Evolutionary conservation across 768 basidiomycete genomes (phyloP), one percentile per base, ranked within the genome.

Genomic region (Kwoniella dendrophila): DNA sequence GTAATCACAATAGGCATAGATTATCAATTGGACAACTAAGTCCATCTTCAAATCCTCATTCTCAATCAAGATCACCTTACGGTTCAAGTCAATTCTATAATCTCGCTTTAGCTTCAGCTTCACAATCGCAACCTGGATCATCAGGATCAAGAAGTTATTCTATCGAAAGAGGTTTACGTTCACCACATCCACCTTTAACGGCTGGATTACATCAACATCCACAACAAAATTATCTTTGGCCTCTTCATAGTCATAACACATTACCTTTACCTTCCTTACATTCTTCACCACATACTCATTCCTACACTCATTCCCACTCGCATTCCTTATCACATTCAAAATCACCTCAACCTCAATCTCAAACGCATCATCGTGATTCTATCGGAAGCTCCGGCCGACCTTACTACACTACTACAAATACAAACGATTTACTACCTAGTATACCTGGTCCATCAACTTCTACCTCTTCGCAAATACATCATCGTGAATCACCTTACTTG

Each of bases 101-200:
- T 14, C 33, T 53, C n/a, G n/a, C n/a, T n/a, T n/a, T n/a, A n/a
- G n/a, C n/a, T n/a, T n/a, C n/a, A n/a, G n/a, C n/a, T 14, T 30
- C 48, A 29, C 22, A 34, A 16, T 53, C 59, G 40, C 33, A 54
- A 22, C 52, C 60, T 11, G 50, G 43, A 14, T 62, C 56, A 29
- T 40, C 63, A 10, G 52, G 56, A 33, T 44, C 40, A 3, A 44
- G 40, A 30, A 14, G 49, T 45, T 30, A 43, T 33, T 51, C 49
- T 14, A 40, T 33, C 16, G 53, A 65, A 45, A 55, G 63, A 26
- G 41, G 54, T 32, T 41, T 65, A 2, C 63, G 63, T 22, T 65
- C 63, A 41, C 63, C 63, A 12, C 58, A 65, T 65, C 63, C 63
- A 29, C 59, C 63, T 16, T 52, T 65, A 5, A 59, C 63, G 4